Evolutionary conservation across 495 filamentous ascomycete genomes (phyloP).

Genomic region (Neurospora terricola): DNA sequence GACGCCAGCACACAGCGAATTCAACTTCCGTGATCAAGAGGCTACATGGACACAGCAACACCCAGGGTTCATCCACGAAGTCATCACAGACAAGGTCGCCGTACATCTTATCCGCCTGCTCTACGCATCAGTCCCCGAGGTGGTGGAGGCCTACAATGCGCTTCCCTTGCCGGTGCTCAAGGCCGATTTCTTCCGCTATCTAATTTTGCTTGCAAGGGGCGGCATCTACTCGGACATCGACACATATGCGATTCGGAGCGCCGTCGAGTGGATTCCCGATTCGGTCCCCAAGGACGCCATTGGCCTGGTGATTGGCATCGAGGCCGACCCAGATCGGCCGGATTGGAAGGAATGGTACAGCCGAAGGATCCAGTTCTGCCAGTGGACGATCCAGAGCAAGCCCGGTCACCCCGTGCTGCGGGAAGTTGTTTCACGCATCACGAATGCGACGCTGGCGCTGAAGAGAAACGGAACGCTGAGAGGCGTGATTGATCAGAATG

Average conservation of each 20-base stretch:
- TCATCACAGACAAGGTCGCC: constrained; percentile 84
- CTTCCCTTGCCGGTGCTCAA: constrained; percentile 84
- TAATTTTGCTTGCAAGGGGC: constrained; percentile 86
- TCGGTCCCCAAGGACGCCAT: constrained; percentile 64
- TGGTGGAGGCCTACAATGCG: constrained; percentile 82
- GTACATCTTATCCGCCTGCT: constrained; percentile 72
- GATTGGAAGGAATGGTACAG: constrained; percentile 97
- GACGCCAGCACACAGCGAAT: constrained; percentile 70
- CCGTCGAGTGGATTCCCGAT: constrained; percentile 76
- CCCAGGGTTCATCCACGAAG: constrained; percentile 89
- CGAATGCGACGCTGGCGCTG: constrained; percentile 64
- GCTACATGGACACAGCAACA: constrained; percentile 87
- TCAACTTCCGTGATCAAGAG: constrained; percentile 71
- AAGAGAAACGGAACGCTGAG: constrained; percentile 61
- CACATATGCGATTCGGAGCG: constrained; percentile 72
- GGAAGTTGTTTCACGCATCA: constrained; percentile 80
- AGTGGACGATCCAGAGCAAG: constrained; percentile 97
- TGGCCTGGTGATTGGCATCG: constrained; percentile 86
- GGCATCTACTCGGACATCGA: constrained; percentile 98
- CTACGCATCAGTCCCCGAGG: constrained; percentile 79
- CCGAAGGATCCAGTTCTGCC: constrained; percentile 92
- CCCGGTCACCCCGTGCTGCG: constrained; percentile 86
- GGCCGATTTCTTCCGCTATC: constrained; percentile 95
- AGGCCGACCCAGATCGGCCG: constrained; percentile 84
- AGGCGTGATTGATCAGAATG: constrained; percentile 57